phyloP scores from a whole-genome alignment of 805 yeast species.

The Teunomyces aglyptinius region DNA sequence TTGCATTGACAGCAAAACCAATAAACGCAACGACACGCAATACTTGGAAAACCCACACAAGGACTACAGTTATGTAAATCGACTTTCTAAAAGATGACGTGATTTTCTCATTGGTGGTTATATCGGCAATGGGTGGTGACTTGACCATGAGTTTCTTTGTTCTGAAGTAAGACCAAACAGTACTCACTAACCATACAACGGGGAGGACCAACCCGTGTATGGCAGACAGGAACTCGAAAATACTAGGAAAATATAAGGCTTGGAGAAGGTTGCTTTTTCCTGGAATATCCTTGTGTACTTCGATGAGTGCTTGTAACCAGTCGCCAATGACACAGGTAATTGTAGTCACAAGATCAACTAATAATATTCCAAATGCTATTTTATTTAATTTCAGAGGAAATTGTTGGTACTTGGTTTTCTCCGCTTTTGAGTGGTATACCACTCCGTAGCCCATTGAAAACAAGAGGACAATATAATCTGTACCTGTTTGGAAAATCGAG shows the following conservation, averaged over 20 bases:
- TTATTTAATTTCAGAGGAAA: constrained; percentile 16
- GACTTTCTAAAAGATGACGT: constrained; percentile 24
- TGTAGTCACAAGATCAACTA: not conserved
- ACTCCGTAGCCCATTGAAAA: constrained; percentile 39
- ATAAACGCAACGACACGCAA: too few relatives aligned
- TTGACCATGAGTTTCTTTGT: constrained; percentile 25
- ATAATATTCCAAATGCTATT: constrained; percentile 8
- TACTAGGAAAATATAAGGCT: too few relatives aligned
- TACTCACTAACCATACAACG: constrained; percentile 13
- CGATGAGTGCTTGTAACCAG: not conserved
- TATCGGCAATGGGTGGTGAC: constrained; percentile 25
- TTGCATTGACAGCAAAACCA: too few relatives aligned
- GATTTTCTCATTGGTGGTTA: constrained; percentile 16
- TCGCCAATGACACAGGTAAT: not conserved
- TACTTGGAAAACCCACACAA: constrained; percentile 2
- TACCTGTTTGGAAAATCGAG: constrained; percentile 5
- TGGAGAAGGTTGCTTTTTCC: too few relatives aligned
- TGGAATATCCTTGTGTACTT: too few relatives aligned
- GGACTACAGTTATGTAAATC: constrained; percentile 21
- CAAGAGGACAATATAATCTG: constrained; percentile 17
- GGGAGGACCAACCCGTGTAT: not conserved
- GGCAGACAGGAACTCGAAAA: not conserved
- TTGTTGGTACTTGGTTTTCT: constrained; percentile 21
- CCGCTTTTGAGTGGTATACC: constrained; percentile 23
- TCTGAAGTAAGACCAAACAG: constrained; percentile 20